Base-by-base conservation (phyloP, 192 early-diverging fungal species). In the Backusella westeae region DNA sequence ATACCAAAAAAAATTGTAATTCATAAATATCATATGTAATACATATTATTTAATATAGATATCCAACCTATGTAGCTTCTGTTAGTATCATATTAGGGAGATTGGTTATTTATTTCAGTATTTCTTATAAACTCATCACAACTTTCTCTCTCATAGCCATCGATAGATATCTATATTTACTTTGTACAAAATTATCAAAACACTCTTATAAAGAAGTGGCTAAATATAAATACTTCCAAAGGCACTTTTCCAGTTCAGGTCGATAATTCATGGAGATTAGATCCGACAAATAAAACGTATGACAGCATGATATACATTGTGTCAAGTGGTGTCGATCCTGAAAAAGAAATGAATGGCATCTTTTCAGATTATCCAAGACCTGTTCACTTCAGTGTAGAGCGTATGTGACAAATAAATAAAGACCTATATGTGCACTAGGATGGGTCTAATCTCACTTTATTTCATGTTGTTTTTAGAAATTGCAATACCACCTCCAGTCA, bases 111-210 rank as follows among this genome's bases (percentile, higher is more conserved):
- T 63, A 29, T 63, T 12, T 59, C 21, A 59, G 3, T 59, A 59
- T 59, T 10, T 59, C 53, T 26, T 29, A 15, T 35, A 23, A 23
- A 39, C 15, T 41, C 19, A 44, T 17, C 19, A 32, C 38, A 42
- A 66, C n/a, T 26, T 66, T 49, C 10, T 69, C 6, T 23, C 38
- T 14, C 17, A 21, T 71, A 77, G 75, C 3, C 46, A 36, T 34
- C 69, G 17, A 21, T 77, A 26, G 53, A 63, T n/a, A 78, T 78
- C 12, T 78, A 78, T 49, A 39, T 73, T 49, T 56, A 73, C 42
- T 73, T 41, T 67, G 67, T 78, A 36, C 71, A 72, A 34, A 72
- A 78, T 38, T 74, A 68, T 68, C 63, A 78, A 66, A 73, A 78
- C 9, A 46, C 46, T 1, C 63, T 49, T 15, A 56, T 74, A 19